Percentiles rank a stretch among this genome's conserved stretches.
Evolutionary conservation across 2,329 filamentous ascomycete species (phyloP).

Genomic region (Hypoxylon rubiginosum): DNA sequence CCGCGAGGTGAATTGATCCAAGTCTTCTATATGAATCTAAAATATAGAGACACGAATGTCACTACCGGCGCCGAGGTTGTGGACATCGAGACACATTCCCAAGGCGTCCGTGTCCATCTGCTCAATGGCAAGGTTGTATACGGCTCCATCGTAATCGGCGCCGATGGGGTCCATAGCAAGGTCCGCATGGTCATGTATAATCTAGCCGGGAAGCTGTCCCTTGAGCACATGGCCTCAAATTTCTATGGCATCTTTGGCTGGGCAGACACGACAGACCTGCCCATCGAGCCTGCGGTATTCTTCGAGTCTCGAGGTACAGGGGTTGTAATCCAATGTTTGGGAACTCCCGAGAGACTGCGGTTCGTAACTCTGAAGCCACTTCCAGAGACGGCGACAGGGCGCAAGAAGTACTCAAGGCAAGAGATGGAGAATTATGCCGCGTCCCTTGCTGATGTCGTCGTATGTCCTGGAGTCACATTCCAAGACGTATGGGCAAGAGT

Average conservation of each 20-base stretch:
- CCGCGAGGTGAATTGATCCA: conserved; percentile 4
- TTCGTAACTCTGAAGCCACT: too few species aligned
- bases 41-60: neutral
- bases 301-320: neutral
- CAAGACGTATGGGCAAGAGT: too few species aligned
- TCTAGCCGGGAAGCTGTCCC: neutral
- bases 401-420: too few species aligned
- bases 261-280: too few species aligned
- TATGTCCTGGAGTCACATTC: too few species aligned
- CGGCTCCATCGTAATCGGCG: conserved; percentile 30
- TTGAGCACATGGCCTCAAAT: neutral
- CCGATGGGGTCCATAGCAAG: conserved; percentile 32
- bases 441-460: too few species aligned
- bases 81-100: conserved; percentile 6
- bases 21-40: conserved; percentile 13
- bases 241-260: neutral
- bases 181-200: conserved; percentile 12
- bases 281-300: too few species aligned
- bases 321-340: too few species aligned
- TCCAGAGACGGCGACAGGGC: too few species aligned
- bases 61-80: conserved; percentile 9
- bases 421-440: too few species aligned
- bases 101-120: conserved; percentile 21
- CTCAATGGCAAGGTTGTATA: conserved; percentile 20
- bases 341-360: too few species aligned